phyloP scores from a whole-genome alignment of 768 basidiomycete genomes.

The Boletellus emodensis region DNA sequence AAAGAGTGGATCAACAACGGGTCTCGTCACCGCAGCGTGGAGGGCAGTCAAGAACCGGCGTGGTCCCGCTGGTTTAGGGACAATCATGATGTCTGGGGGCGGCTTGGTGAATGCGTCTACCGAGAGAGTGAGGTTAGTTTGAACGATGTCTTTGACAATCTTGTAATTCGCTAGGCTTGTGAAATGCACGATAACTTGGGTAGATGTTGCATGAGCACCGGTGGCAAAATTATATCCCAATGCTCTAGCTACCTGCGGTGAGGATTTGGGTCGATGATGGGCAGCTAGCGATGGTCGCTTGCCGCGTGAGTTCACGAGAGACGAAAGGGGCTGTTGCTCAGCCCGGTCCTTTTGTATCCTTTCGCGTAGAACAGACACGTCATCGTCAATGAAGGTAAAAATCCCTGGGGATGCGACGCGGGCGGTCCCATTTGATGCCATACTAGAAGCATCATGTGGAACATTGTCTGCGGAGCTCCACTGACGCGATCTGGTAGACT shows the following conservation, averaged over 20 bases:
- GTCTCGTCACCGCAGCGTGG: slow-evolving; percentile 84
- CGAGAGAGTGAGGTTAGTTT: slow-evolving; percentile 46
- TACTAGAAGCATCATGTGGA: slow-evolving; percentile 18
- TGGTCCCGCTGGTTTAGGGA: slow-evolving; percentile 96
- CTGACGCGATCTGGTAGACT: slow-evolving; percentile 18
- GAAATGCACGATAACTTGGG: slow-evolving; percentile 71
- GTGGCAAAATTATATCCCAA: slow-evolving; percentile 35
- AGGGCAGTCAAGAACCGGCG: slow-evolving; percentile 89
- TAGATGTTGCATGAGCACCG: slow-evolving; percentile 29
- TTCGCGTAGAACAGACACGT: slow-evolving; percentile 73
- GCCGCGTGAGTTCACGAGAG: slow-evolving; percentile 38
- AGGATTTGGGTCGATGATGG: slow-evolving; percentile 74
- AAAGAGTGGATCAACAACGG: slow-evolving; percentile 87
- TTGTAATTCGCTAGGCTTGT: slow-evolving; percentile 90
- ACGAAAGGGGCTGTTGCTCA: slow-evolving; percentile 40
- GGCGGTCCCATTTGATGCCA: slow-evolving; percentile 18
- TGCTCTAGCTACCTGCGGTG: slow-evolving; percentile 68
- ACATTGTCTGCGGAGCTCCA: slow-evolving; percentile 17
- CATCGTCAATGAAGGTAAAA: slow-evolving; percentile 92
- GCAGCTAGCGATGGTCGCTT: slow-evolving; percentile 68
- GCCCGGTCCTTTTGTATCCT: slow-evolving; percentile 65
- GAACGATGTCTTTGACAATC: slow-evolving; percentile 77
- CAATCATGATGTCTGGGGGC: slow-evolving; percentile 89
- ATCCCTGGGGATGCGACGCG: slow-evolving; percentile 35
- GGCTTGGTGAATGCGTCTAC: slow-evolving; percentile 43